Base-by-base conservation (phyloP, 805 yeast species). In the Priceomyces haplophilus region DNA sequence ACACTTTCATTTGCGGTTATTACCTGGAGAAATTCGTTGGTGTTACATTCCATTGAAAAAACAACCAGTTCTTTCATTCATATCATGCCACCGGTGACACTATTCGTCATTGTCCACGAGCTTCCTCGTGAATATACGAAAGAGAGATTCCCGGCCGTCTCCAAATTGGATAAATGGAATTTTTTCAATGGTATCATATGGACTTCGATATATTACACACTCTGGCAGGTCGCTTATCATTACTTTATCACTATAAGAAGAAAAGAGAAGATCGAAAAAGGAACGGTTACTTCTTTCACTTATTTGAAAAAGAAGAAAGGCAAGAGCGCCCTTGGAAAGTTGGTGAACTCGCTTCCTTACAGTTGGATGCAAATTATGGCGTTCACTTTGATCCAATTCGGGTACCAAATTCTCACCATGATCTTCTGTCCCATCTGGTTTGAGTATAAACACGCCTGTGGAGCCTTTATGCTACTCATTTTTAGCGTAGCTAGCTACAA, bases 21-120 rank as follows among this genome's bases (percentile, higher is more conserved):
- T 34, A 87, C 97, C 0, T 91, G 98, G 99, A 75, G 96, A 52
- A 91, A 91, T 61, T 89, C 97, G 5, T 71, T 91, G 42, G 98
- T 91, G 7, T 71, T 91, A 37, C 99, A 91, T 58, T 83, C 91
- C 10, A 77, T 91, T 46, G 99, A 91, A 51, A 91, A 91, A 62
- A 88, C 90, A 12, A 93, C 98, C 1, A 82, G 91, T 16, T 82
- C 95, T 2, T 85, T 88, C 54, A 91, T 91, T 49, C 99, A 91
- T 58, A 73, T 93, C 11, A 76, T 88, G 66, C 99, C 99, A 1
- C 96, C 97, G 0, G 78, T 83, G 16, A 83, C 90, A 2, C 75
- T 89, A 78, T 89, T 87, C 66, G 88, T 86, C 23, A 81, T 93
- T 34, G 86, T 88, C 5, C 97, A 89, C 67, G 84, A 83, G 50